Conservation (phyloP, 495 filamentous ascomycete genomes). For the Hyaloscypha variabilis region DNA sequence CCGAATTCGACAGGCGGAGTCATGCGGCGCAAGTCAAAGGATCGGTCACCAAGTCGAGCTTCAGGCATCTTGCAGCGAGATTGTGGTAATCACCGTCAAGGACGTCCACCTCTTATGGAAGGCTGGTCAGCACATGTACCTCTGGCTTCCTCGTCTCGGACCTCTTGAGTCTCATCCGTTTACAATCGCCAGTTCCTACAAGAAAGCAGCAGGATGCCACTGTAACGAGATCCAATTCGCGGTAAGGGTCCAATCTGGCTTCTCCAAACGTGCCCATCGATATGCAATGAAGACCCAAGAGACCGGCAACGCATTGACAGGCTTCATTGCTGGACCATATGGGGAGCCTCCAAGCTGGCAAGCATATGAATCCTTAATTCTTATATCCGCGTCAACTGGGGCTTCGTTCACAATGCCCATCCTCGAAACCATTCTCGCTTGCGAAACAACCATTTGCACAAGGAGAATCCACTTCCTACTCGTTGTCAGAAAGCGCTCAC, state of each 20-base stretch:
- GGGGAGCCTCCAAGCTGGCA: conserved; percentile 58
- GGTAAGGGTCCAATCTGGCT: conserved; percentile 70
- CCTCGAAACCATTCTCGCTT: conserved; percentile 50
- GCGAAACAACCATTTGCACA: conserved; percentile 50
- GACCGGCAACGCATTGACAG: conserved; percentile 34
- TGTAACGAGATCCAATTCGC: conserved; percentile 71
- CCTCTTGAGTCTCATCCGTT: conserved; percentile 80
- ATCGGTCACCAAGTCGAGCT: conserved; percentile 64
- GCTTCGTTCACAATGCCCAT: conserved; percentile 60
- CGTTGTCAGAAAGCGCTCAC: conserved; percentile 68
- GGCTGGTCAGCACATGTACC: conserved; percentile 78
- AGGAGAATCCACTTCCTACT: conserved; percentile 72
- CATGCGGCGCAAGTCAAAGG: conserved; percentile 31
- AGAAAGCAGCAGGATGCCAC: conserved; percentile 44
- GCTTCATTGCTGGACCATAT: conserved; percentile 59
- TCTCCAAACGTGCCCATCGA: conserved; percentile 66
- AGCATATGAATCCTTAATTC: conserved; percentile 59
- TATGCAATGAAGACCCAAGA: conserved; percentile 56
- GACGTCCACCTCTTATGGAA: conserved; percentile 72
- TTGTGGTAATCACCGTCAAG: conserved; percentile 70
- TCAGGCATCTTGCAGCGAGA: conserved; percentile 55
- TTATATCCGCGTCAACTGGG: conserved; percentile 61
- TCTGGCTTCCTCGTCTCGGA: conserved; percentile 69
- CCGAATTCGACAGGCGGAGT: conserved; percentile 40
- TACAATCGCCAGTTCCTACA: conserved; percentile 63